phyloP scores from a whole-genome alignment of 257 asterid species.

The Forsythia viridissima region DNA sequence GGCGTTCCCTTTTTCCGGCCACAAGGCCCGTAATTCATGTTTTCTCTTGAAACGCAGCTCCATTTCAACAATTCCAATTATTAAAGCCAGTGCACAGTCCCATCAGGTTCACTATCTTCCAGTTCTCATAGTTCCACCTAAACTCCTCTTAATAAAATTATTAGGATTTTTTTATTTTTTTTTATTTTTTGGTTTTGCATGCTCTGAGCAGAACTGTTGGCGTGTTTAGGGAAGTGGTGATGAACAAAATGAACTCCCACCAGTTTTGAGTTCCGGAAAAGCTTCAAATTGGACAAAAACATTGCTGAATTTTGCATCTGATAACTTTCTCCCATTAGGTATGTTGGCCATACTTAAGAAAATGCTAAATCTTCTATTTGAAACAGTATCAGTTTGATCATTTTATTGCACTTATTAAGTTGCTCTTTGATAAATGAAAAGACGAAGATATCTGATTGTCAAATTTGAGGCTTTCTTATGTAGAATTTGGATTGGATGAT shows the following conservation, averaged over 20 bases:
- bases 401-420: not conserved
- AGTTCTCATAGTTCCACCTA: constrained; percentile 1
- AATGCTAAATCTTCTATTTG: not conserved
- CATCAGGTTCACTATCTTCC: constrained; percentile 40
- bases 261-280: constrained; percentile 6
- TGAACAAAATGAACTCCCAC: constrained; percentile 35
- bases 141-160: not conserved
- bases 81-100: constrained; percentile 45
- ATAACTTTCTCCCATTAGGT: constrained; percentile 86
- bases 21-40: constrained; percentile 16
- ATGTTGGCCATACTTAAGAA: constrained; percentile 10
- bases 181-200: constrained; percentile 3
- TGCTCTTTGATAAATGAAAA: not conserved
- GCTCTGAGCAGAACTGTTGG: constrained; percentile 17
- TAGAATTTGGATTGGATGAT: not conserved
- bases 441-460: not conserved
- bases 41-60: constrained; percentile 32
- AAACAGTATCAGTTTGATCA: not conserved
- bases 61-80: constrained; percentile 30
- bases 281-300: constrained; percentile 46
- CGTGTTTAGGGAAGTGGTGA: constrained; percentile 55
- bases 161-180: not conserved
- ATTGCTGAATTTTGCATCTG: constrained; percentile 48
- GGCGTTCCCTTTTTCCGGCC: constrained; percentile 8
- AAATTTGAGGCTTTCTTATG: not conserved